Base-by-base conservation (phyloP, 768 basidiomycete genomes). In the Flagelloscypha sp. region DNA sequence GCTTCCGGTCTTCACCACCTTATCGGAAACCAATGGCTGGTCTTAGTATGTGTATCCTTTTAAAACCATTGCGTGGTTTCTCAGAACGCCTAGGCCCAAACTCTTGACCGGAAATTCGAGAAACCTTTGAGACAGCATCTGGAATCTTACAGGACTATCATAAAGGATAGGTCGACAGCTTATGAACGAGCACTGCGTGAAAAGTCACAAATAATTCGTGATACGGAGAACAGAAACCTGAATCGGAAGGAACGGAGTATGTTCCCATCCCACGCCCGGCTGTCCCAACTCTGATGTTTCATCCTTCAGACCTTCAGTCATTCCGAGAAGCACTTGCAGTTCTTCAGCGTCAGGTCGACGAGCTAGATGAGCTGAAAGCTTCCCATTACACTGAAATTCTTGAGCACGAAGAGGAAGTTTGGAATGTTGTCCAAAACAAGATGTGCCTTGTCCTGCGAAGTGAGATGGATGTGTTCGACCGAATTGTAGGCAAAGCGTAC, bases 321-420 rank as follows among this genome's bases (percentile, higher is more conserved):
- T 94, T 94, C 61, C 70, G 90, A 44, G 80, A 85, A 59, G 87
- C 90, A 13, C 61, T 95, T 23, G 56, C 73, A 18, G 68, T 88
- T 10, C 62, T 94, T 27, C 92, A 94, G 47, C 68, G 77, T 25
- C 89, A 94, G 56, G 89, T 97, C 0, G 88, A 94, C 47, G 90
- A 90, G 40, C 65, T 95, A 2, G 92, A 97, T 57, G 76, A 76
- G 36, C 63, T 97, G 37, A 94, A 93, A 52, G 73, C 65, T 6
- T 67, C 72, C 6, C 89, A 97, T 59, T 93, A 97, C 49, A 74
- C 81, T 44, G 81, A 89, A 48, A 89, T 94, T 35, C 61, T 90
- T 33, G 85, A 87, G 40, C 90, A 92, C 47, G 92, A 95, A 59
- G 88, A 93, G 47, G 81, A 94, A 56, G 83, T 89, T n/a, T 97